A percentile compares a stretch with the other conserved stretches of the same genome.
These are phyloP conservation scores for Biscutella laevigata DNA, from an alignment of 441 rosid species.

Conservation along the genomic window DNA sequence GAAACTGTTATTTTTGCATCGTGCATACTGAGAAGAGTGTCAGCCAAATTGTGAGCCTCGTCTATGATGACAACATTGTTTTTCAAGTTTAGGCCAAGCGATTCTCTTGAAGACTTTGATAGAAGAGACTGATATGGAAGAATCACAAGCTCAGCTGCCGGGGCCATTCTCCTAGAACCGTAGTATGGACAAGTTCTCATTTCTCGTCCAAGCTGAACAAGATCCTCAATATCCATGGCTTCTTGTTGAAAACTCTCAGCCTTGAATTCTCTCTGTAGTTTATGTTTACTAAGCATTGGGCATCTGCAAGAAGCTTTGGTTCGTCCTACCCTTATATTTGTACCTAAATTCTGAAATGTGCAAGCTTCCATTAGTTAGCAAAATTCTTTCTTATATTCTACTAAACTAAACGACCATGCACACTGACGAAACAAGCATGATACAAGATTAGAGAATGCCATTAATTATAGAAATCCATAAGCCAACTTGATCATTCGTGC, in stretches of 20 bases:
- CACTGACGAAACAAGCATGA: background rate
- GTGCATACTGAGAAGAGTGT: constrained; percentile 83
- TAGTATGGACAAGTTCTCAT: constrained; percentile 87
- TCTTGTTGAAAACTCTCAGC: constrained; percentile 44
- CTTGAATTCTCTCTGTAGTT: constrained; percentile 56
- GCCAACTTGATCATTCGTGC: constrained; percentile 26
- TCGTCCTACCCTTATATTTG: constrained; percentile 38
- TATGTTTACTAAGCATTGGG: constrained; percentile 74
- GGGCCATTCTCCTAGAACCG: constrained; percentile 72
- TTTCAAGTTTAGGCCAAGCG: constrained; percentile 79
- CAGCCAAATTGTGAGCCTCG: constrained; percentile 98
- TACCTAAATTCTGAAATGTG: constrained; percentile 47
- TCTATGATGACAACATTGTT: constrained; percentile 77
- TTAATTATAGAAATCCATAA: background rate
- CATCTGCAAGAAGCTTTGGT: constrained; percentile 66
- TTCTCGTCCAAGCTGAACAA: constrained; percentile 60
- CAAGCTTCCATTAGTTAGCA: constrained; percentile 16
- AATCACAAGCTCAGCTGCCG: constrained; percentile 78
- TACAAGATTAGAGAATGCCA: background rate
- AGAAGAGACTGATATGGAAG: constrained; percentile 96
- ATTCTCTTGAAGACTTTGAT: constrained; percentile 81
- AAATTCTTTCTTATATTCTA: background rate
- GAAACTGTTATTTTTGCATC: constrained; percentile 62
- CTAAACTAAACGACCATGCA: background rate
- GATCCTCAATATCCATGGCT: constrained; percentile 89